phyloP scores from a whole-genome alignment of 2,329 filamentous ascomycete species.

The Davidsoniella virescens region DNA sequence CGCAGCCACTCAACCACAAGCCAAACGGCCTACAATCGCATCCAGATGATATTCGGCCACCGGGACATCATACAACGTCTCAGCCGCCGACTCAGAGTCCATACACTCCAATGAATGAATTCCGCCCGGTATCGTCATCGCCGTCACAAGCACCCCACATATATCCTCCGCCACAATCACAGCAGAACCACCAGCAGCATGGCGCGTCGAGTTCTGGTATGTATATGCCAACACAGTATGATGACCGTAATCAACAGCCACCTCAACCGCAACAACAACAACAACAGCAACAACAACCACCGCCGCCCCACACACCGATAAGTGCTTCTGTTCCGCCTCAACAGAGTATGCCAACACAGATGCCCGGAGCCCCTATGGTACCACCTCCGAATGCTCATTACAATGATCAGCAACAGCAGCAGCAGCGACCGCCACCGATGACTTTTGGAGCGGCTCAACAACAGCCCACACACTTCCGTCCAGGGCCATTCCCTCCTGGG shows the following conservation, averaged over 20 bases:
- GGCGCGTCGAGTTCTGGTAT: neutral
- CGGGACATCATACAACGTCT: constrained; percentile 13
- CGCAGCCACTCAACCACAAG: constrained; percentile 1
- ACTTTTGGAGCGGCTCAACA: neutral
- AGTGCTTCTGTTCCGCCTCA: constrained; percentile 16
- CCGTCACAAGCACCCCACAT: constrained; percentile 16
- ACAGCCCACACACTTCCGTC: neutral
- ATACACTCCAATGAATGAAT: constrained; percentile 15
- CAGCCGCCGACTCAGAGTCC: constrained; percentile 26
- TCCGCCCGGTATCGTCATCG: constrained; percentile 12
- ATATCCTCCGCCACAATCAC: neutral
- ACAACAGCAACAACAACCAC: neutral
- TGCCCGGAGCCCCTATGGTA: neutral
- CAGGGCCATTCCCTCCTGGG: neutral
- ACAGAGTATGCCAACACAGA: constrained; percentile 20
- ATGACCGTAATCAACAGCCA: neutral
- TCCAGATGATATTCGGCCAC: constrained; percentile 3
- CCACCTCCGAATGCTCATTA: too few species aligned
- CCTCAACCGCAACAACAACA: neutral
- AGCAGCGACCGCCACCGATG: neutral
- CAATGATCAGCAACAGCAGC: neutral
- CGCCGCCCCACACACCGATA: neutral
- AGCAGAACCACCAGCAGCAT: neutral
- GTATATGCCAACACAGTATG: neutral
- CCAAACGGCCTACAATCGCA: neutral